phyloP scores from a whole-genome alignment of 2,329 filamentous ascomycete species.

The Penicillium sp. region DNA sequence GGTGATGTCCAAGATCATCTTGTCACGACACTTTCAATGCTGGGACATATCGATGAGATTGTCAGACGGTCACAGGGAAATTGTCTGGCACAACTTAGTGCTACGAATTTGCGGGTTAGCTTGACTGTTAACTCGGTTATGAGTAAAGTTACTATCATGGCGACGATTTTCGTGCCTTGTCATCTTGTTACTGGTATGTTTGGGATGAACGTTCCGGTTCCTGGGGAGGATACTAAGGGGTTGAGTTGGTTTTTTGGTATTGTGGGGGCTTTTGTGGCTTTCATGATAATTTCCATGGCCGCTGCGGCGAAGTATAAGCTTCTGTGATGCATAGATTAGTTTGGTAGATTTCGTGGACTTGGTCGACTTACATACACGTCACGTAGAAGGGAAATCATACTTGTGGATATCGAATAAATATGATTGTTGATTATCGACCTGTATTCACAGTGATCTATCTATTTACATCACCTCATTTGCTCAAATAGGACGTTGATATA shows the following conservation, averaged over 20 bases:
- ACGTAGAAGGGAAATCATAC: neutral
- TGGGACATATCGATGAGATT: constrained; percentile 95
- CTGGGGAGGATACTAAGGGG: constrained; percentile 36
- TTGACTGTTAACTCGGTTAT: constrained; percentile 82
- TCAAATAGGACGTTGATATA: too few species aligned
- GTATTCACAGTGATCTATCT: neutral
- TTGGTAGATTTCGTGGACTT: neutral
- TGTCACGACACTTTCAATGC: constrained; percentile 93
- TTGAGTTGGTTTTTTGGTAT: constrained; percentile 51
- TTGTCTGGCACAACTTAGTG: constrained; percentile 88
- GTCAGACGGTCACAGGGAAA: constrained; percentile 88
- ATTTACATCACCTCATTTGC: neutral
- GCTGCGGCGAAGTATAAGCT: constrained; percentile 37
- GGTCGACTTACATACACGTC: too few species aligned
- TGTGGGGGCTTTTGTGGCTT: constrained; percentile 42
- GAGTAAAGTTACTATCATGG: constrained; percentile 90
- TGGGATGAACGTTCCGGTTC: constrained; percentile 52
- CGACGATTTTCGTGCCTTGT: constrained; percentile 87
- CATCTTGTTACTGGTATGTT: constrained; percentile 73
- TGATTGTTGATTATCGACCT: neutral
- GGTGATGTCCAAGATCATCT: constrained; percentile 98
- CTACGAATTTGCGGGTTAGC: constrained; percentile 84
- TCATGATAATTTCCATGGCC: constrained; percentile 37
- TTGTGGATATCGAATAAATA: neutral
- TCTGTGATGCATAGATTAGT: constrained; percentile 23